Percentiles rank a stretch among this genome's conserved stretches.
Conservation (phyloP, 495 filamentous ascomycete species). For the Parmelia sp. region DNA sequence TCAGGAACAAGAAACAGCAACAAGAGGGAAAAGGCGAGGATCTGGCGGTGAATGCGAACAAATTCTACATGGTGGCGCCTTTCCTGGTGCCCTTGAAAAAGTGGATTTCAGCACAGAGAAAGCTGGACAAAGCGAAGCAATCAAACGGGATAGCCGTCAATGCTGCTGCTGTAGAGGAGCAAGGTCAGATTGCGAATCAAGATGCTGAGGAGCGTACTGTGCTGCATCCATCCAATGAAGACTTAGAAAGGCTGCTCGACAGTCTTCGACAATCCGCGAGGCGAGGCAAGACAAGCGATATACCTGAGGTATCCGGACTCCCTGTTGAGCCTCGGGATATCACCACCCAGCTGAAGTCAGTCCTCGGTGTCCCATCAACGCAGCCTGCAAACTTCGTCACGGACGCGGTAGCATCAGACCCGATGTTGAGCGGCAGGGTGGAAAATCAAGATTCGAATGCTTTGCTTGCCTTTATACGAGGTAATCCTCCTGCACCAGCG, state of each 20-base stretch:
- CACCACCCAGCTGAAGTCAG: constrained; percentile 49
- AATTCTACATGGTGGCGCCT: constrained; percentile 96
- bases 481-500: constrained; percentile 22
- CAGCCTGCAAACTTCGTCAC: constrained; percentile 17
- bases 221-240: not conserved
- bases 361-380: constrained; percentile 37
- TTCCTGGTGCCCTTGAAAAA: constrained; percentile 81
- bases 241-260: constrained; percentile 19
- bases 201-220: not conserved
- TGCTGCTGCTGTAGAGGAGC: not conserved
- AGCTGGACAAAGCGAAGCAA: constrained; percentile 41
- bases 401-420: constrained; percentile 16
- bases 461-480: constrained; percentile 53
- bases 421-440: constrained; percentile 27
- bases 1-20: constrained; percentile 60
- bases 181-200: not conserved
- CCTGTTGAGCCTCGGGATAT: constrained; percentile 5
- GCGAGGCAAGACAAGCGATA: constrained; percentile 31
- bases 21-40: constrained; percentile 46
- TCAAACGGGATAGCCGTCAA: not conserved
- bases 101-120: constrained; percentile 83
- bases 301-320: constrained; percentile 36
- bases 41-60: constrained; percentile 62
- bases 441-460: constrained; percentile 39
- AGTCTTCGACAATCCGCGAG: constrained; percentile 21